Evolutionary conservation across 106 monocot genomes (phyloP).

Genomic region (Dactylorhiza incarnata): DNA sequence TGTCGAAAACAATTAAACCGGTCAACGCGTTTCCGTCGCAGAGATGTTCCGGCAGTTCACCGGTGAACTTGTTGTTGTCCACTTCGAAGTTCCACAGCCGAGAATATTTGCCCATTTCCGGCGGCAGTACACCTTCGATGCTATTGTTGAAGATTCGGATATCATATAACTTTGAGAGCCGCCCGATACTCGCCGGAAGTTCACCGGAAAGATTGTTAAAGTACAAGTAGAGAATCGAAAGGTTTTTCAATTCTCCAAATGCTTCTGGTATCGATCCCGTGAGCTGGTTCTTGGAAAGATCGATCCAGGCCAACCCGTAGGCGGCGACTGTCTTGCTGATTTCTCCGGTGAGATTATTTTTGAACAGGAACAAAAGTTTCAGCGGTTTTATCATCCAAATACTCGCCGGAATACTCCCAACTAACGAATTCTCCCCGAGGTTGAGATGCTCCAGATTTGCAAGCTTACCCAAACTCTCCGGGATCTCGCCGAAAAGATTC

Average conservation of each 20-base stretch:
- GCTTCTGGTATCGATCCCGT: constrained; percentile 35
- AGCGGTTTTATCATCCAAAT: constrained; percentile 54
- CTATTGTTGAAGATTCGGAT: constrained; percentile 38
- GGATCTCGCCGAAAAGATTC: constrained; percentile 39
- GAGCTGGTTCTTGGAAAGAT: constrained; percentile 37
- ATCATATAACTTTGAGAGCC: constrained; percentile 24
- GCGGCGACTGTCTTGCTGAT: constrained; percentile 24
- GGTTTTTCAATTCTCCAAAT: constrained; percentile 23
- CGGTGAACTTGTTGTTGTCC: constrained; percentile 35
- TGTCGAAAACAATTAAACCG: constrained; percentile 28
- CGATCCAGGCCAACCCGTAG: constrained; percentile 18
- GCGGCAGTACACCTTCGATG: constrained; percentile 28
- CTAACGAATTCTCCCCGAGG: constrained; percentile 28
- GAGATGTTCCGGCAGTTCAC: constrained; percentile 38
- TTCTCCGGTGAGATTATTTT: constrained; percentile 35
- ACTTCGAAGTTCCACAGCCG: constrained; percentile 42
- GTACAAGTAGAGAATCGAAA: constrained; percentile 16
- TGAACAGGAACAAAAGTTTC: constrained; percentile 26
- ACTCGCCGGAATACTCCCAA: constrained; percentile 30
- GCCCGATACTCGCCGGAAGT: constrained; percentile 28
- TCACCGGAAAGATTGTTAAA: constrained; percentile 31
- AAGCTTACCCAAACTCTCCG: constrained; percentile 21
- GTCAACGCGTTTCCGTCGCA: constrained; percentile 21
- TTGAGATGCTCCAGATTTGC: constrained; percentile 31
- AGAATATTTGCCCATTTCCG: constrained; percentile 41